Base-by-base conservation (phyloP, 2,329 filamentous ascomycete species). In the Nigrograna mackinnonii region DNA sequence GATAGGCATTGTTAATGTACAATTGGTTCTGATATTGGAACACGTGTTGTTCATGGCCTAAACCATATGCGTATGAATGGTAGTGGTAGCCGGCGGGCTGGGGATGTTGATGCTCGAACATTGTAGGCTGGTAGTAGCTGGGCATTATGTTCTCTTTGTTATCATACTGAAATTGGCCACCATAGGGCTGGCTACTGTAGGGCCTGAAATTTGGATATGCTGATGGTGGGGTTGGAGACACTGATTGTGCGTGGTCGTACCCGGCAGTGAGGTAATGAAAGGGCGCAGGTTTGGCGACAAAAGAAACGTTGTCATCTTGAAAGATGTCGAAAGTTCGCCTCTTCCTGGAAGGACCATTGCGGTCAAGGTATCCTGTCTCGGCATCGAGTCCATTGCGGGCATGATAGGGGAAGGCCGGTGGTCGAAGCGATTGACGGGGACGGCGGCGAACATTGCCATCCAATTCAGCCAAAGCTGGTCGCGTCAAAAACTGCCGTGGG, bases 281-380 rank as follows among this genome's bases (percentile, higher is more conserved):
- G 22, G 39, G 48, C 5, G 56, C 57, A 22, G 67, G 62, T 35
- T 66, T 64, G 13, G 48, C 48, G n/a, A n/a, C n/a, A 35, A 67
- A 67, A 5, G 62, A 42, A 18, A 57, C 44, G 4, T 63, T 56
- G 13, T 73, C 64, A 32, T 74, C 71, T 34, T 71, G 65, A 47
- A 70, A 73, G 38, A 75, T 68, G 28, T 69, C 64, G 30, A 75
- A 65, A 3, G 58, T 59, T 14, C 60, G 58, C 46, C 68, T 70
- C 13, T 60, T 60, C 54, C 68, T 63, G 2, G 54, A 39, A 40
- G 47, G 64, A 42, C 56, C 57, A 6, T 56, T 57, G 16, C 47
- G 54, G 17, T 58, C 41, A 4, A 54, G 58, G 37, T 66, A 64
- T 16, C 60, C 65, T 20, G 67, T 65, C 14, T 36, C 31, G 19